Evolutionary conservation across 306 rosid species (phyloP).

Genomic region (Cajanus cajan): DNA sequence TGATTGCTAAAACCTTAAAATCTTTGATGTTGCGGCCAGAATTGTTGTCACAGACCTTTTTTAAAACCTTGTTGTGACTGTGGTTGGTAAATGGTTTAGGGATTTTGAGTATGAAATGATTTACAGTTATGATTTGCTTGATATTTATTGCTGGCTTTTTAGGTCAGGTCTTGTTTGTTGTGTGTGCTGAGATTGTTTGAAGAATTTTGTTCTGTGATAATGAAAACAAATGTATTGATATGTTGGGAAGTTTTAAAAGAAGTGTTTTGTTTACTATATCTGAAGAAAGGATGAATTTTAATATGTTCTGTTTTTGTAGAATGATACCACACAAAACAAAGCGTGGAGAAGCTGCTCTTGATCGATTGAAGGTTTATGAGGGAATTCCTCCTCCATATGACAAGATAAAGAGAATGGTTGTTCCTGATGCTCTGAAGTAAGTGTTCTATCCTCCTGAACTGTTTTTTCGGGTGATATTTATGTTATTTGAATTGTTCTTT

Average conservation of each 20-base stretch:
- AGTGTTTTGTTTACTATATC: neutral
- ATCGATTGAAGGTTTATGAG: slow-evolving; percentile 58
- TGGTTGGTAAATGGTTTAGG: neutral
- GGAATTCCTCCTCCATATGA: slow-evolving; percentile 62
- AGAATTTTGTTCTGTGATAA: neutral
- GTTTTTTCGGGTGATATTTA: too few species aligned
- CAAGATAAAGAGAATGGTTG: slow-evolving; percentile 56
- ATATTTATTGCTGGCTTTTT: neutral
- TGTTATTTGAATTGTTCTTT: too few species aligned
- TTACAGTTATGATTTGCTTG: neutral
- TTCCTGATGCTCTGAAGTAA: slow-evolving; percentile 66
- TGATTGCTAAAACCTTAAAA: too few species aligned
- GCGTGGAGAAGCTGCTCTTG: slow-evolving; percentile 61
- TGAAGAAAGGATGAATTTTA: neutral
- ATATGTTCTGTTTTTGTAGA: neutral
- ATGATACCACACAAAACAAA: slow-evolving; percentile 67
- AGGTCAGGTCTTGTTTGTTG: neutral
- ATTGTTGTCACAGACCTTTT: too few species aligned
- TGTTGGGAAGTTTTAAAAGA: neutral
- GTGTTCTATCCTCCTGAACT: neutral
- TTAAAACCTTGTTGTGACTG: neutral
- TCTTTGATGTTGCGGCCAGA: too few species aligned
- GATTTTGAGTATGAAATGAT: neutral
- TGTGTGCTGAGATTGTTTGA: neutral
- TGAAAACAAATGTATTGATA: neutral